Evolutionary conservation across 192 early-diverging fungal species (phyloP).

Genomic region (Linnemannia zychae): DNA sequence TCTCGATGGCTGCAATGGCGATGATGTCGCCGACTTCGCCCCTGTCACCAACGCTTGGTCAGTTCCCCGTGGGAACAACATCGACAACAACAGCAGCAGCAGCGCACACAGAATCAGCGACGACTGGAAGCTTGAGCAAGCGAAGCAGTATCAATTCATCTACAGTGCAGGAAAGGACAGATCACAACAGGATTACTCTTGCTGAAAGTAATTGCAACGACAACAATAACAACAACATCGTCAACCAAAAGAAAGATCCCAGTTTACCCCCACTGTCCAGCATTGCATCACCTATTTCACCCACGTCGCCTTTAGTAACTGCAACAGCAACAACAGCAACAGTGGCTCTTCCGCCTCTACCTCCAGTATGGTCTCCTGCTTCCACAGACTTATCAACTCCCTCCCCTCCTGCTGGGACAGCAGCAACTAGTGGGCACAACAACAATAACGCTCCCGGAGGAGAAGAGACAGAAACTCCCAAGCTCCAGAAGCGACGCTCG

Average conservation of each 20-base stretch:
- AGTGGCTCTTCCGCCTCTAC: neutral
- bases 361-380: neutral
- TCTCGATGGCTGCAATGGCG: conserved; percentile 2
- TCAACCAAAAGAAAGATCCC: neutral
- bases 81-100: neutral
- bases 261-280: neutral
- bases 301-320: neutral
- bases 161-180: neutral
- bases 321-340: neutral
- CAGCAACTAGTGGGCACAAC: neutral
- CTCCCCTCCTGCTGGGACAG: neutral
- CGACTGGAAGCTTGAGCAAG: neutral
- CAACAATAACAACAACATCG: neutral
- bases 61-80: neutral
- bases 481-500: conserved; percentile 40
- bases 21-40: conserved; percentile 13
- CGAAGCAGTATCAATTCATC: neutral
- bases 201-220: neutral
- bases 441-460: neutral
- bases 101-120: neutral
- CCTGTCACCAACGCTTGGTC: conserved; percentile 12
- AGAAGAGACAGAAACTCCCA: conserved; percentile 8
- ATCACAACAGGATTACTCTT: neutral
- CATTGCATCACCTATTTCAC: neutral
- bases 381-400: neutral